Base-by-base conservation (phyloP, 2,329 filamentous ascomycete genomes). In the Epichloe typhina region DNA sequence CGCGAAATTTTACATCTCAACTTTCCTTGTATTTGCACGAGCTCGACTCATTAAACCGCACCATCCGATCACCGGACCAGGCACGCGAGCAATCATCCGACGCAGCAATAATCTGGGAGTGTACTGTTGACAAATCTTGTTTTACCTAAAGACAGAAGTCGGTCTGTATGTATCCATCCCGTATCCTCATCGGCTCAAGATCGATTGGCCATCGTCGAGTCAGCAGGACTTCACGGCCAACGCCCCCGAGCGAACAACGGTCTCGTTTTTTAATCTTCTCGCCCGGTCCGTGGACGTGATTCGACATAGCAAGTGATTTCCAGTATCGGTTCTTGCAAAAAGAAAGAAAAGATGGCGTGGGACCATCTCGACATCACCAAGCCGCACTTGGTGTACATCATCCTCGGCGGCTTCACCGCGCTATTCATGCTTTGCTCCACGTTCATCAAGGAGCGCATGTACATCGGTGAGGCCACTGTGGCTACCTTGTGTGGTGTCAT, bases 371-470 rank as follows among this genome's bases (percentile, higher is more conserved):
- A 83, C 54, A 83, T 97, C 72, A 96, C 94, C 70, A 86, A 84
- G 75, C 88, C 93, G 62, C 93, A 98, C 75, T 70, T 97, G 87
- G 93, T 95, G 57, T 98, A 98, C 70, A 88, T 97, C 70, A 96
- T 98, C 70, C 75, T 98, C 51, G 93, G 93, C 62, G 93, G 91
- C 66, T 98, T 98, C 73, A 98, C 93, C 59, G 89, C 86, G 54
- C 74, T 98, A 61, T 98, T 98, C 73, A 98, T 98, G 93, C 76
- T 98, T 53, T 95, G 89, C 69, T 98, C 93, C 53, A 88, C 94
- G 50, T 83, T 97, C 64, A 95, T 98, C 72, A 98, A 98, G 75
- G 93, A 98, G 75, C 86, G 87, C 66, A 79, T 97, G 63, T 98
- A 98, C 72, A 98, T 98, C 66, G 93, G 93, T 64, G 93, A 98